Evolutionary conservation across 2,329 filamentous ascomycete genomes (phyloP).

Genomic region (Ramularia collo-cygni): DNA sequence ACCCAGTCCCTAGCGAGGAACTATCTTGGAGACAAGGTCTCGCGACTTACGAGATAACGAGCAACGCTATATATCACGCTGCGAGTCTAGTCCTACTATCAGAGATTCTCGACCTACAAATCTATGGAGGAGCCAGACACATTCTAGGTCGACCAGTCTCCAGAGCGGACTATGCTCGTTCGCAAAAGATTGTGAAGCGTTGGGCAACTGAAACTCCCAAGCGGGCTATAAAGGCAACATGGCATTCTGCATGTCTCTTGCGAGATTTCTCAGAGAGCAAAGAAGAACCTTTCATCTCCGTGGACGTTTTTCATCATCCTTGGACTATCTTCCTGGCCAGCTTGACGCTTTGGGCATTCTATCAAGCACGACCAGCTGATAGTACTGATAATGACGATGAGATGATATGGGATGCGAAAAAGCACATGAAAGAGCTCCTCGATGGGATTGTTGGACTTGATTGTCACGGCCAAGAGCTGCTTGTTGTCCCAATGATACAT

Average conservation of each 20-base stretch:
- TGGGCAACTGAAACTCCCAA: slow-evolving; percentile 37
- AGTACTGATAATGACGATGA: slow-evolving; percentile 24
- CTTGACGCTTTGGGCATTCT: slow-evolving; percentile 52
- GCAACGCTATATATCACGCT: slow-evolving; percentile 52
- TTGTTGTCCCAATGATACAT: slow-evolving; percentile 19
- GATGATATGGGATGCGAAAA: slow-evolving; percentile 41
- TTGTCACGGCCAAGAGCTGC: slow-evolving; percentile 32
- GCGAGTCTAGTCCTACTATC: slow-evolving; percentile 51
- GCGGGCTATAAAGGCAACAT: slow-evolving; percentile 40
- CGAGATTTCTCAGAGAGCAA: slow-evolving; percentile 45
- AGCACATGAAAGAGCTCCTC: slow-evolving; percentile 43
- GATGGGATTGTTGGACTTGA: slow-evolving; percentile 39
- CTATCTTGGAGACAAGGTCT: slow-evolving; percentile 40
- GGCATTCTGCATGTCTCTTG: slow-evolving; percentile 50
- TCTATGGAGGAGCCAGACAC: slow-evolving; percentile 53
- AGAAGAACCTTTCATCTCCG: slow-evolving; percentile 41
- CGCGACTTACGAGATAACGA: slow-evolving; percentile 43
- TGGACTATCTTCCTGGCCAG: slow-evolving; percentile 58
- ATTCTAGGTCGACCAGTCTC: slow-evolving; percentile 53
- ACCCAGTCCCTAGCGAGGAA: no score
- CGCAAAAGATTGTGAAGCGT: slow-evolving; percentile 44
- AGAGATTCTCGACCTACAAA: slow-evolving; percentile 56
- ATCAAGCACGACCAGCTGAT: slow-evolving; percentile 34
- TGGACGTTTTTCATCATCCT: slow-evolving; percentile 53
- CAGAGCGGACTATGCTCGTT: slow-evolving; percentile 45